Evolutionary conservation across 352 stramenopile genomes (phyloP), one percentile per base, ranked within the genome.

Genomic region (Globisporangium polare): DNA sequence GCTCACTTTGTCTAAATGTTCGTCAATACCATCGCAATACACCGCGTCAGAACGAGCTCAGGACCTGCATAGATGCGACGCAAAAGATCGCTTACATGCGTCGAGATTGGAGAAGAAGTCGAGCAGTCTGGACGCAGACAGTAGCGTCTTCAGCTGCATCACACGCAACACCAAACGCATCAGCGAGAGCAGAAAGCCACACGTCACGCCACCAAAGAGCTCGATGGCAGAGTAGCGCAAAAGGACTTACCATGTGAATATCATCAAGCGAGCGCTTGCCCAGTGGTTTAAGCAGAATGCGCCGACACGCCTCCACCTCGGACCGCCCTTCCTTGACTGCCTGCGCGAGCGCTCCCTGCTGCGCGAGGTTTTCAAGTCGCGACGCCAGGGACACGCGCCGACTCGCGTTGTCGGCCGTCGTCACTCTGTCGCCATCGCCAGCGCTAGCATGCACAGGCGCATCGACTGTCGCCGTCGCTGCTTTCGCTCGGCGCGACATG

Each of bases 41-140:
- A 17, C 27, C 47, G 42, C 45, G 46, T 62, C 49, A 65, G 18
- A 62, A 53, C 26, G 33, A 24, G 42, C 9, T 3, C 46, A 47
- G 29, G 8, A 7, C 29, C 6, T 33, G 22, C 13, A 29, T 47
- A 20, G 22, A 27, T 31, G 29, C 18, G n/a, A 50, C 15, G 29
- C 17, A 82, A 17, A 9, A 22, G 15, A 5, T 39, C 24, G 3
- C 79, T 45, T 62, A 92, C 80, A 89, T 43, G 79, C 75, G 54
- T 94, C 85, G 22, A 94, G 66, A 53, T 91, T 89, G 50, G 80
- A 76, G 65, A 91, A 94, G 64, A 92, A 91, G 42, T 90, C 73
- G 60, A 90, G 80, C 31, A 94, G 66, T 49, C 89, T 90, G 51
- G 85, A 89, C 47, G 77, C 77, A 12, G 64, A 71, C 26, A 94